Evolutionary conservation across 495 filamentous ascomycete genomes (phyloP), one percentile per base, ranked within the genome.

Genomic region (Zalerion maritima): DNA sequence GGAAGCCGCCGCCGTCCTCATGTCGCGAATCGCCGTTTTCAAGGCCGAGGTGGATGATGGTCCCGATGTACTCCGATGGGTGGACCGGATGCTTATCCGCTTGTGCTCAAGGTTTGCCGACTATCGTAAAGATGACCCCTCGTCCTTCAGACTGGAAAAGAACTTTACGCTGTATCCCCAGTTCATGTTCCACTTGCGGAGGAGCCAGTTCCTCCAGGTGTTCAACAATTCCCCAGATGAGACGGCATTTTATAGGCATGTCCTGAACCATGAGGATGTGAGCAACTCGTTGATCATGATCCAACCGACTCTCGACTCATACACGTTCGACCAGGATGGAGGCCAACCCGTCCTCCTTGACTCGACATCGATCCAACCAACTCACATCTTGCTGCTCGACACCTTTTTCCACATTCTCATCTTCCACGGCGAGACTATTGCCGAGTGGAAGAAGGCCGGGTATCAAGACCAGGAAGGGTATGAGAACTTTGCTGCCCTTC

Each of bases 391-490:
- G 26, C 73, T 99, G 8, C 73, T 99, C 21, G 91, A 99, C 44
- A 94, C 86, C 10, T 99, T 96, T 64, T 99, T 99, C 75, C 91
- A 96, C 50, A 96, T 99, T 36, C 73, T 99, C 29, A 99, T 99
- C 39, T 96, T 94, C 71, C 81, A 96, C 47, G 91, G 91, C 27
- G 89, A 96, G 60, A 96, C 86, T 3, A 79, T 96, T 49, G 91
- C 91, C 1, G 84, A 94, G 48, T 99, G 91, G 91, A 78, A 85
- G 42, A 96, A 99, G 57, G 84, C 84, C 10, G 91, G 91, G 2
- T 99, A 96, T 43, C 91, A 99, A 33, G 87, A 96, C 2, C 86
- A 94, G 54, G 89, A 96, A 43, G 91, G 87, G 23, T 99, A 99
- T 43, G 91, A 94, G 50, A 96, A 94, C 55, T 87, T 99, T 55